Evolutionary conservation across 2,329 filamentous ascomycete genomes (phyloP), one percentile per base, ranked within the genome.

Genomic region (Diaporthe sp.): DNA sequence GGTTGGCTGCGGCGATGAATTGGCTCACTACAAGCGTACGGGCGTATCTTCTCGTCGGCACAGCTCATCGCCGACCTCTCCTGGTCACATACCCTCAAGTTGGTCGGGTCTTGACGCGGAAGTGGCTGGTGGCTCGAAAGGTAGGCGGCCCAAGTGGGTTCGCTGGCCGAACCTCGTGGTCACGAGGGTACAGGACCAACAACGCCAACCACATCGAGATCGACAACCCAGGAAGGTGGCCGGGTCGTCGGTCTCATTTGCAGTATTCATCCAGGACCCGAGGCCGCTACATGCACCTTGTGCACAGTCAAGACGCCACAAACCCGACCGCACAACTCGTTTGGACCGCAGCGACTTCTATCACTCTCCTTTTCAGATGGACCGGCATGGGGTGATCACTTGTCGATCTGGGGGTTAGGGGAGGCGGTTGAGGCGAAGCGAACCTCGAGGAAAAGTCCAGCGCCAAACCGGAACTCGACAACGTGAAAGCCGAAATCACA

Each of bases 211-310:
- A 9, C 38, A 28, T 58, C 19, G 35, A 69, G 8, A 19, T 33
- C 40, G 42, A 52, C 33, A 52, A 52, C 30, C 25, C 40, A 28
- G 19, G 30, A 35, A 25, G 19, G 15, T 52, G 45, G 40, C 22
- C 15, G 30, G 25, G 17, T 38, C 33, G 30, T 67, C 45, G 22
- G 15, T 38, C 13, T 12, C 12, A 76, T 71, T 70, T 4, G 68
- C 78, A 19, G 72, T 78, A 13, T 76, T 79, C 7, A 19, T 25
- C 52, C 76, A 22, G 78, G 77, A 17, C 74, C 78, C 74, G 78
- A 64, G 73, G 77, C 45, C 77, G 77, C 68, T 52, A 15, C 47
- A 45, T 40, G 50, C 67, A 54, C 33, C 52, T 66, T 74, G 10
- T 25, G 64, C 2, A 30, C 58, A 3, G 67, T 58, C 72, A 38